Evolutionary conservation across 345 rosid species (phyloP).

Genomic region (Syzygium grande): DNA sequence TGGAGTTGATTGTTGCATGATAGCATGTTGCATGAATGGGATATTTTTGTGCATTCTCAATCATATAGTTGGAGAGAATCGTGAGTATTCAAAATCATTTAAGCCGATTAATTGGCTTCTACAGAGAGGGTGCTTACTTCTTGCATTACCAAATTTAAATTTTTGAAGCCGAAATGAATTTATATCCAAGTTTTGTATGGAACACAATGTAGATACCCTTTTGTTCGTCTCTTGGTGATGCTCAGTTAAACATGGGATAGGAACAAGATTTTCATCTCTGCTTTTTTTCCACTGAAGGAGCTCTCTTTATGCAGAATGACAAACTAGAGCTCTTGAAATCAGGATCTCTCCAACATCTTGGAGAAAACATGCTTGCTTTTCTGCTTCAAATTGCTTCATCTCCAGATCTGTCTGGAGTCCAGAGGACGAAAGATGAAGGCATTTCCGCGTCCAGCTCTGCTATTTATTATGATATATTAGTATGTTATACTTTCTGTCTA

Average conservation of each 20-base stretch:
- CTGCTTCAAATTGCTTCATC: conserved; percentile 63
- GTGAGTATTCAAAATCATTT: background rate
- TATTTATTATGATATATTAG: conserved; percentile 80
- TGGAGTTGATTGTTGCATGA: background rate
- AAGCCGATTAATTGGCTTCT: background rate
- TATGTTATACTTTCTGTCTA: conserved; percentile 15
- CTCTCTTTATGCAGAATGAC: conserved; percentile 61
- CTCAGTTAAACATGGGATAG: background rate
- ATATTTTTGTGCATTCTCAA: background rate
- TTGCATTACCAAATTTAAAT: background rate
- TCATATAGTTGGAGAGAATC: background rate
- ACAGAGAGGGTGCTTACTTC: background rate
- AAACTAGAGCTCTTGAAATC: conserved; percentile 73
- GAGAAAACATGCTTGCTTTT: conserved; percentile 95
- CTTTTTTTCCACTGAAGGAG: background rate
- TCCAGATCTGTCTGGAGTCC: conserved; percentile 37
- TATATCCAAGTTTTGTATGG: background rate
- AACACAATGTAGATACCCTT: background rate
- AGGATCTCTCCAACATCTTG: conserved; percentile 97
- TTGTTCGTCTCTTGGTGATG: background rate
- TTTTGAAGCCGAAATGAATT: background rate
- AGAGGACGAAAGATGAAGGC: conserved; percentile 21
- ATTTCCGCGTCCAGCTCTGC: conserved; percentile 31
- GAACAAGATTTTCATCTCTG: background rate
- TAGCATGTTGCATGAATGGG: background rate